These are phyloP conservation scores for Eutreptiella sp. DNA, from an alignment of 208 protist species.

Conservation along the genomic window DNA sequence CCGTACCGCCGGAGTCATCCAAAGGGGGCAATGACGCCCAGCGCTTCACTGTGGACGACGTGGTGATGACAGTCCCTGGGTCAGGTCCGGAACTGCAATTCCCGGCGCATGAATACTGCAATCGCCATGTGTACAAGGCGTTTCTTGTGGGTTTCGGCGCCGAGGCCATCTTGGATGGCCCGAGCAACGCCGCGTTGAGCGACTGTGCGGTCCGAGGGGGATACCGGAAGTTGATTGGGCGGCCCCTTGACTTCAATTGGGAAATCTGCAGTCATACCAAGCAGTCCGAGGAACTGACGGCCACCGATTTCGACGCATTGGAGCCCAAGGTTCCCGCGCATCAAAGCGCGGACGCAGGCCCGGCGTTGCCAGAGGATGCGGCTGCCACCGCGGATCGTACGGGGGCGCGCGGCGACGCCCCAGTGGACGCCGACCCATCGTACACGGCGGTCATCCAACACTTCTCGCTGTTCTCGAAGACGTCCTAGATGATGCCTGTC, in stretches of 20 bases:
- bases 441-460: constrained; percentile 11
- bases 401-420: too few relatives aligned
- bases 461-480: constrained; percentile 37
- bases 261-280: too few relatives aligned
- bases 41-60: constrained; percentile 63
- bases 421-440: background rate
- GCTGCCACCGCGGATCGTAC: too few relatives aligned
- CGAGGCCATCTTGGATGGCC: background rate
- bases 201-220: too few relatives aligned
- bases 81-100: constrained; percentile 59
- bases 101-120: constrained; percentile 49
- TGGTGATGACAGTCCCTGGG: constrained; percentile 80
- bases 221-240: too few relatives aligned
- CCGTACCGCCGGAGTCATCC: too few relatives aligned
- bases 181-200: too few relatives aligned
- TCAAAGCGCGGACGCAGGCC: background rate
- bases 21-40: too few relatives aligned
- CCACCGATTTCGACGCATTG: constrained; percentile 24
- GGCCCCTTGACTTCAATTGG: too few relatives aligned
- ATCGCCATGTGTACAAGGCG: constrained; percentile 49
- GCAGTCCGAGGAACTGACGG: too few relatives aligned
- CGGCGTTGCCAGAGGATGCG: too few relatives aligned
- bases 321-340: background rate
- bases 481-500: constrained; percentile 50
- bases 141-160: constrained; percentile 24